Evolutionary conservation across 1,284 basidiomycete species (phyloP), one percentile per base, ranked within the genome.

Genomic region (Cutaneotrichosporon cavernicola): DNA sequence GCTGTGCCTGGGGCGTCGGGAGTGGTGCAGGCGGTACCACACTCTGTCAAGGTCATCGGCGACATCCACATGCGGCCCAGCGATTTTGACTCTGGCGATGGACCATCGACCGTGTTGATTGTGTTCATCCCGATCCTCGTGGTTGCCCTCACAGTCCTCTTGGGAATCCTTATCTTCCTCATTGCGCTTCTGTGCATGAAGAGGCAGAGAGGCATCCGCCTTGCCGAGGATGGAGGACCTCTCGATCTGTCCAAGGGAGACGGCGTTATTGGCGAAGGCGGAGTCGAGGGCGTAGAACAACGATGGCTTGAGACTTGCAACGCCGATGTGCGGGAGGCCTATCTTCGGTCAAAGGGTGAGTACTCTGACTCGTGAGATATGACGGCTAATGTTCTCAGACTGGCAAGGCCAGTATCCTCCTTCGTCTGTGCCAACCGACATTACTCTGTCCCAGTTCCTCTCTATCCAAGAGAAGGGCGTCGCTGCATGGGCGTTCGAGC

Each of bases 391-490:
- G 87, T 0, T 0, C 92, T 16, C 65, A 97, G 94, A 93, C 64
- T 92, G 89, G 81, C 94, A 97, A 80, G 73, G 87, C 0, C 92
- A 95, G 77, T 95, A 93, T 81, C 91, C 90, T 5, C 93, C 94
- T 26, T 92, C 95, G 72, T 97, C 94, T 16, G 84, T 89, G 57
- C 91, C 93, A 30, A 94, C 95, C 58, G 94, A 97, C 78, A 97
- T 97, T 80, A 97, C 95, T 0, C 84, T 97, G 46, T 95, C 94
- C 1, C 94, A 97, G 75, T 97, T 97, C 81, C 87, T 97, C 36
- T 94, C 93, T 26, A 97, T 97, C 66, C 94, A 97, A 79, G 94
- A 97, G 82, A 97, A 97, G 77, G 94, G 94, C 67, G 94, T 97
- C 50, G 94, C 94, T 30, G 94, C 94, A 8, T 97, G 94, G 94